These are phyloP conservation scores for Limtongia smithiae DNA, from an alignment of 805 yeast genomes.

Conservation along the genomic window DNA sequence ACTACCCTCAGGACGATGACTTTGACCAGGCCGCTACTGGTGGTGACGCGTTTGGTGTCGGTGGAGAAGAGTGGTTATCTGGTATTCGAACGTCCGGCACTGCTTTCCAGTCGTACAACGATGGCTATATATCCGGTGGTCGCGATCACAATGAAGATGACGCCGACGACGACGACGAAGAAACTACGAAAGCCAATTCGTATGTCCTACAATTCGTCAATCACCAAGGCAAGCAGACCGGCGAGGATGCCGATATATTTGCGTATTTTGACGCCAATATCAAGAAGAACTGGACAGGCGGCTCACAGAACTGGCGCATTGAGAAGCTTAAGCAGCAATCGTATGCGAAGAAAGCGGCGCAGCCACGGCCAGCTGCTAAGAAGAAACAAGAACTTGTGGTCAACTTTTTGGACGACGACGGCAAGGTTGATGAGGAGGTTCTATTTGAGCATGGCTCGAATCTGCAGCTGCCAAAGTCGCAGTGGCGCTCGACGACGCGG, in stretches of 20 bases:
- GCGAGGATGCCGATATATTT: conserved; percentile 44
- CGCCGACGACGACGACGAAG: conserved; percentile 29
- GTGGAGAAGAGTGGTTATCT: conserved; percentile 27
- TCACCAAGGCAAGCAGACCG: conserved; percentile 12
- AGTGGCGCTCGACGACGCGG: conserved; percentile 42
- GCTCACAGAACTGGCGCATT: conserved; percentile 83
- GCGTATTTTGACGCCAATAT: conserved; percentile 76
- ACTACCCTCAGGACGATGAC: conserved; percentile 17
- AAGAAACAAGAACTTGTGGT: conserved; percentile 41
- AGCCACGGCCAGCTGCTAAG: conserved; percentile 18
- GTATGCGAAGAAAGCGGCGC: conserved; percentile 10
- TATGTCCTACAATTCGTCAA: conserved; percentile 18
- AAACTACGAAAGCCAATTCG: conserved; percentile 26
- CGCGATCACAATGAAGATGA: conserved; percentile 7
- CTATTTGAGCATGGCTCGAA: conserved; percentile 45
- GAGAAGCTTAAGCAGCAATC: conserved; percentile 46
- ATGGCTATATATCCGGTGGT: conserved; percentile 5
- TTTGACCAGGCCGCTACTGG: background rate
- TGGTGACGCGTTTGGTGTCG: conserved; percentile 26
- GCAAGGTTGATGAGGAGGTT: conserved; percentile 40
- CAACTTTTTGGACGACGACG: conserved; percentile 44
- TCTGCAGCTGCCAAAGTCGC: conserved; percentile 41
- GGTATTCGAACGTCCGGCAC: conserved; percentile 9
- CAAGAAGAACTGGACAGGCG: conserved; percentile 80
- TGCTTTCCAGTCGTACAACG: conserved; percentile 1